These are phyloP conservation scores for Solanum clarkiae DNA, from an alignment of 257 asterid species.

Conservation along the genomic window DNA sequence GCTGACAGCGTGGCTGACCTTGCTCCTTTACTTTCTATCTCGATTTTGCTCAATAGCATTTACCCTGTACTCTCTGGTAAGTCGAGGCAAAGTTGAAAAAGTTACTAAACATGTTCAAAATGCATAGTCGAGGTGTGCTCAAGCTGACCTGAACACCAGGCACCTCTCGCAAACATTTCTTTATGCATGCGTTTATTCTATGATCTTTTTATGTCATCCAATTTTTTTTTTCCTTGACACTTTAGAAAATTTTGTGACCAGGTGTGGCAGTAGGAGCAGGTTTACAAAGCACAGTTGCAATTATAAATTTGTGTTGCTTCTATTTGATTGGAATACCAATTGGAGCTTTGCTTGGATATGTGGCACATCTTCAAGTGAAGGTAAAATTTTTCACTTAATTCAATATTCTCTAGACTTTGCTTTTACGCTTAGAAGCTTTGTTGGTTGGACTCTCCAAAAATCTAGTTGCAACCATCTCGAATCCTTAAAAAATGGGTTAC, in stretches of 20 bases:
- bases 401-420: background rate
- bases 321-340: constrained; percentile 13
- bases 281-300: constrained; percentile 53
- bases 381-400: constrained; percentile 1
- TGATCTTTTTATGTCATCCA: background rate
- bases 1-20: constrained; percentile 35
- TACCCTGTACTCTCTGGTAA: constrained; percentile 67
- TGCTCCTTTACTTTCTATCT: constrained; percentile 44
- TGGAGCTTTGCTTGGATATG: constrained; percentile 15
- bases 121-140: background rate
- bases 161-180: too few species aligned
- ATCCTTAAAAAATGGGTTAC: background rate
- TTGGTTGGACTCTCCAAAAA: background rate
- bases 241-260: constrained; percentile 1
- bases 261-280: constrained; percentile 93
- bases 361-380: constrained; percentile 12
- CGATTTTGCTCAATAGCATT: constrained; percentile 53
- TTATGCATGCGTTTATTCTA: background rate
- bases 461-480: background rate
- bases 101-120: background rate
- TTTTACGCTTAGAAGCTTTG: background rate
- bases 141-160: background rate
- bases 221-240: background rate
- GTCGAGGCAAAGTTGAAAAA: background rate
- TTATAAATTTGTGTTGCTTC: constrained; percentile 43